Base-by-base conservation (phyloP, 345 rosid genomes). In the Brassica nigra region DNA sequence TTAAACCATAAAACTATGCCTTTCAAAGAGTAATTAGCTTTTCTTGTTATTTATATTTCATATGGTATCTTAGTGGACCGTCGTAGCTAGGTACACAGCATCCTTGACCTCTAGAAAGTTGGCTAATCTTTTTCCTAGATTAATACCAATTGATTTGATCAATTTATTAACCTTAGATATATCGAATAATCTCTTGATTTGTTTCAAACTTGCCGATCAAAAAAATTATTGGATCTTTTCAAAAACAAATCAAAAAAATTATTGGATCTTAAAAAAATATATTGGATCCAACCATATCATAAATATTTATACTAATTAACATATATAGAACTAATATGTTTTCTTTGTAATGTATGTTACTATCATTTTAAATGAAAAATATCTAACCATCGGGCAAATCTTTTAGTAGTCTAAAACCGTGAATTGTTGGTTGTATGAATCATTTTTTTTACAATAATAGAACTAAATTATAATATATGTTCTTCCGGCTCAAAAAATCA, bases 51-150 rank as follows among this genome's bases (percentile, higher is more conserved):
- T 7, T 65, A 8, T 39, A 27, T 72, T 52, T 30, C 23, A 67
- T 59, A 58, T 73, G 57, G 74, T 34, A 44, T 57, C 27, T 66
- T 37, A 73, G 82, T 79, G 78, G 78, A 79, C 74, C 8, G 78
- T 73, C 65, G 70, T 73, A 73, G 82, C 78, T 79, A 79, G 82
- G 70, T 66, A 73, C 55, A 73, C 68, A 67, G 74, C 78, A 79
- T 79, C 78, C 34, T 59, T 74, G 78, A 62, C 75, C 78, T 62
- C 54, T 68, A 74, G 59, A 62, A 68, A 79, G 70, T 68, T 68
- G 49, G 59, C 49, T 68, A 36, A 6, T 28, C 78, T 74, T 68
- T 68, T 68, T 39, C 64, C 49, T 74, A 68, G 12, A 49, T 47
- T 74, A 68, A 47, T 74, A 70, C 66, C 78, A 62, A 47, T 61